Evolutionary conservation across 768 basidiomycete species (phyloP).

Genomic region (Hypholoma sublateritium): DNA sequence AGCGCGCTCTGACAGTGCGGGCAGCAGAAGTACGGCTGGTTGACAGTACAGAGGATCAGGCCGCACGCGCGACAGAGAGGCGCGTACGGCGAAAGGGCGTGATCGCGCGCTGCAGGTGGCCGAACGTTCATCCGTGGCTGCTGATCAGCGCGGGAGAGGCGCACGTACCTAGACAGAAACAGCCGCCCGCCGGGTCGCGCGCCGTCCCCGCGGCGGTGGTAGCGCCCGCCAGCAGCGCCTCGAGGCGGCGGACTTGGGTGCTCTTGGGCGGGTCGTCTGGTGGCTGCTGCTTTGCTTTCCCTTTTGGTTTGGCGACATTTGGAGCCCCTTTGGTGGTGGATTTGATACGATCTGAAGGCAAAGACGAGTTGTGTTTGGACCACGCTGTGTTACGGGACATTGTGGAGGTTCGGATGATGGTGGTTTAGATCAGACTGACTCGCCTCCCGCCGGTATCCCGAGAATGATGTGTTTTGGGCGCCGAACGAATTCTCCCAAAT

Average conservation of each 20-base stretch:
- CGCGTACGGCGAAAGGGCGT: conserved; percentile 55
- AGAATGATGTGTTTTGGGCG: no score
- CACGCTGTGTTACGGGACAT: conserved; percentile 43
- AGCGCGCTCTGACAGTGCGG: conserved; percentile 49
- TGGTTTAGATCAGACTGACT: neutral
- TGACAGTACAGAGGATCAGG: conserved; percentile 59
- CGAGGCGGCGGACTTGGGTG: conserved; percentile 45
- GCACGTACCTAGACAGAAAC: conserved; percentile 64
- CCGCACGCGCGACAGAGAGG: conserved; percentile 60
- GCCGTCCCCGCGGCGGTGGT: conserved; percentile 28
- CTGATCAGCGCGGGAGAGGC: neutral
- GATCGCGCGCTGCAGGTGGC: conserved; percentile 46
- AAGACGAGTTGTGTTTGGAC: conserved; percentile 38
- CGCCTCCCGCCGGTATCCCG: no score
- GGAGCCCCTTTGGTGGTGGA: conserved; percentile 21
- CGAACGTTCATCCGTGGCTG: no score
- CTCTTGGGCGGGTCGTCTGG: conserved; percentile 42
- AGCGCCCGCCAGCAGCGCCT: conserved; percentile 44
- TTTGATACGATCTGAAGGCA: conserved; percentile 57
- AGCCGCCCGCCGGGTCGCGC: conserved; percentile 62
- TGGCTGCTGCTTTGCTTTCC: conserved; percentile 34
- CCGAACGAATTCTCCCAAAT: no score
- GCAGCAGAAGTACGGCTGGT: conserved; percentile 53
- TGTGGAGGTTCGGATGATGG: neutral
- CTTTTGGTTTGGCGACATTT: conserved; percentile 27